Base-by-base conservation (phyloP, 257 asterid species). In the Ilex asprella region DNA sequence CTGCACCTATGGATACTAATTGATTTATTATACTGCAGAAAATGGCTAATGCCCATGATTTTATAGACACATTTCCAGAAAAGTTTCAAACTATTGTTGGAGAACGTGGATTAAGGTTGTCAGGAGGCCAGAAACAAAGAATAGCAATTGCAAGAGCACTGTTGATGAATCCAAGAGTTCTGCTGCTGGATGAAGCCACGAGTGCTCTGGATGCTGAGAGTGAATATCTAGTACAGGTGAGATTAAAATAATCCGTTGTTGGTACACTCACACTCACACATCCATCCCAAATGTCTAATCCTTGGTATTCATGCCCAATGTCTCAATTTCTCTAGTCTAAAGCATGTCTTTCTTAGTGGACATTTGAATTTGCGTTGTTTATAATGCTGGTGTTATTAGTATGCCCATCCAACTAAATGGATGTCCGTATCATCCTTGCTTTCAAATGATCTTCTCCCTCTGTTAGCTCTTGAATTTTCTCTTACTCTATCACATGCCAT, bases 51-150 rank as follows among this genome's bases (percentile, higher is more conserved):
- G 96, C 95, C 52, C 87, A 83, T 30, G 95, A 90, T 50, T 90
- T 90, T 72, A 60, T 87, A 15, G 69, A 76, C 60, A 78, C 75
- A 52, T 87, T 85, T 59, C 78, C 84, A 12, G 97, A 87, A 1
- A 85, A 87, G 70, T 87, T 81, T 74, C 65, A 83, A 74, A 85
- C 95, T 0, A 55, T 64, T 7, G 92, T 87, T 6, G 95, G 97
- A 64, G 97, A 84, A 62, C 94, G 94, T 31, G 97, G 95, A 41
- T 70, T 89, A 55, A 78, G 92, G 73, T 89, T 87, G 32, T 89
- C 95, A 2, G 97, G 97, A 14, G 97, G 95, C 56, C 97, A 89
- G 75, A 89, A 89, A 71, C 96, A 87, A 73, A 81, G 96, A 73
- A 79, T 90, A 55, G 96, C 97, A 56, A 83, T 90, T 60, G 96